These are phyloP conservation scores for Hordeum marinum DNA, from an alignment of 176 grass and related monocot genomes.

Conservation along the genomic window DNA sequence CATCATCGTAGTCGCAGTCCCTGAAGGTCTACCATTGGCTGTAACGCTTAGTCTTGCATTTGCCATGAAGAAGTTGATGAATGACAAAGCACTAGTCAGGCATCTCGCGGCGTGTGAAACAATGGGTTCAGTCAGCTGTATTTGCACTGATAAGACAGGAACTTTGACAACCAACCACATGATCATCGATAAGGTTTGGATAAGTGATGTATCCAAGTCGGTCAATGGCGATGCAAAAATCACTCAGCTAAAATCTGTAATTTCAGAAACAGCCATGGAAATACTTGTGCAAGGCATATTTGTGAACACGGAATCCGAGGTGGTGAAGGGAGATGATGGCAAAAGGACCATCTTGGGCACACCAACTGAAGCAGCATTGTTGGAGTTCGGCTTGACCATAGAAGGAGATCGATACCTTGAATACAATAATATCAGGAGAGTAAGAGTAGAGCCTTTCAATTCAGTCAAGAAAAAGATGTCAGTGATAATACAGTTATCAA, in stretches of 20 bases:
- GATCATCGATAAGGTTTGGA: constrained; percentile 78
- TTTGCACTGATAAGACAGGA: constrained; percentile 96
- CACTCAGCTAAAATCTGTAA: constrained; percentile 35
- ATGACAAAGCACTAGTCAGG: constrained; percentile 78
- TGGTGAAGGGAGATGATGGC: constrained; percentile 66
- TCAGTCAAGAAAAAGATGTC: constrained; percentile 95
- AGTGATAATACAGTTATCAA: constrained; percentile 59
- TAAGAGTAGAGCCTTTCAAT: constrained; percentile 82
- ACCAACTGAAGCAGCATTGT: constrained; percentile 79
- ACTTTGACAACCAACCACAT: constrained; percentile 96
- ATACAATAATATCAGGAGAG: constrained; percentile 33
- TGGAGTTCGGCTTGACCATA: constrained; percentile 74
- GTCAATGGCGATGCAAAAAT: constrained; percentile 30
- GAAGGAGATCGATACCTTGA: constrained; percentile 39
- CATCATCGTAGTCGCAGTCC: constrained; percentile 86
- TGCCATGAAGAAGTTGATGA: constrained; percentile 98
- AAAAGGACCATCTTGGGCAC: constrained; percentile 57
- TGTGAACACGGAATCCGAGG: constrained; percentile 74
- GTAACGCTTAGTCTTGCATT: constrained; percentile 92
- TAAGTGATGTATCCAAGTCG: constrained; percentile 47
- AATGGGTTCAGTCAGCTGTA: constrained; percentile 86
- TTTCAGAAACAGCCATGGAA: constrained; percentile 39
- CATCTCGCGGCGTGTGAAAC: constrained; percentile 91
- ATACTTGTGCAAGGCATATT: constrained; percentile 83
- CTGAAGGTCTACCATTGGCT: constrained; percentile 85